Conservation (phyloP, 768 basidiomycete species). For the Russula earlei region DNA sequence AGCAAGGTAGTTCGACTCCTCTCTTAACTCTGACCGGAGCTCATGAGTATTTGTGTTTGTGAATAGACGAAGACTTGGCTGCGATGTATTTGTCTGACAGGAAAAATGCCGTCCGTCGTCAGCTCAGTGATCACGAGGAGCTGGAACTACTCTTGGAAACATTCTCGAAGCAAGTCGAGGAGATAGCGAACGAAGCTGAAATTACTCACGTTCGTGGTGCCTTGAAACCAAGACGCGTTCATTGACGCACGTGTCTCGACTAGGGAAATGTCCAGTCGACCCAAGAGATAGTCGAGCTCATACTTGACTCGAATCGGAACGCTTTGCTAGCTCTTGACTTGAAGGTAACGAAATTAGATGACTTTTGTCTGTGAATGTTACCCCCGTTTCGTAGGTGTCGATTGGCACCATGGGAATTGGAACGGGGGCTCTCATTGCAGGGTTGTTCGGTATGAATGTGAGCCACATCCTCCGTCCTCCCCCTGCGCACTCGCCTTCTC, state of each 20-base stretch:
- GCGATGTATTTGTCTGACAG: conserved; percentile 95
- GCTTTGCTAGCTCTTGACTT: conserved; percentile 84
- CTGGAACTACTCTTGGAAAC: conserved; percentile 89
- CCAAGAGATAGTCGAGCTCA: conserved; percentile 95
- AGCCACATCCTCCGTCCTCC: conserved; percentile 26
- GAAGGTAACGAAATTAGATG: conserved; percentile 39
- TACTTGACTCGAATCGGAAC: conserved; percentile 93
- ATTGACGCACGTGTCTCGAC: neutral
- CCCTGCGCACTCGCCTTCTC: conserved; percentile 7
- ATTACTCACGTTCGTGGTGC: conserved; percentile 56
- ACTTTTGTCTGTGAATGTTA: neutral
- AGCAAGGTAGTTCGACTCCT: conserved; percentile 51
- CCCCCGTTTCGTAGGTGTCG: conserved; percentile 48
- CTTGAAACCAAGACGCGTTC: neutral
- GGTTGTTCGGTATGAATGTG: conserved; percentile 96
- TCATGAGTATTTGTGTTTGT: neutral
- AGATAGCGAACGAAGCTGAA: conserved; percentile 89
- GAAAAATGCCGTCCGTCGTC: conserved; percentile 50
- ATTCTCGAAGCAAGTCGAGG: conserved; percentile 93
- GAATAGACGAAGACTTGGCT: conserved; percentile 80
- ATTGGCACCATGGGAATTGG: conserved; percentile 92
- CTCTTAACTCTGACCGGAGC: neutral
- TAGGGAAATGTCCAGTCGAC: conserved; percentile 93
- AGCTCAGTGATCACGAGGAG: conserved; percentile 79
- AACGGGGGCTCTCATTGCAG: conserved; percentile 80